These are phyloP conservation scores for Pythium plurisporium DNA, from an alignment of 352 stramenopile species.

Conservation along the genomic window DNA sequence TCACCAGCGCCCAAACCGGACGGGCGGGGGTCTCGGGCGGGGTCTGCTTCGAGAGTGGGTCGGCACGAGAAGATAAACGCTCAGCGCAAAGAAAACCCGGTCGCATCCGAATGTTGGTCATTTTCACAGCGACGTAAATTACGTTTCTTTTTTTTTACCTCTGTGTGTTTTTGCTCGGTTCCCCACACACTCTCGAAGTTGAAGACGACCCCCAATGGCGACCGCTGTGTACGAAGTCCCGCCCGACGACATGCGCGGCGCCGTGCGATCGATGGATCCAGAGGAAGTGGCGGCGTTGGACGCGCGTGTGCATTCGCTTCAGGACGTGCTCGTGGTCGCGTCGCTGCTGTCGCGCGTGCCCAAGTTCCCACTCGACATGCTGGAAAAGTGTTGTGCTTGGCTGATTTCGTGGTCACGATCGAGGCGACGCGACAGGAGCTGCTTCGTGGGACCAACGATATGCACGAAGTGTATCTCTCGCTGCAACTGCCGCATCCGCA, in stretches of 20 bases:
- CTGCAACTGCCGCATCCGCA: constrained; percentile 33
- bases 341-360: constrained; percentile 18
- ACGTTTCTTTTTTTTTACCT: background rate
- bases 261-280: constrained; percentile 15
- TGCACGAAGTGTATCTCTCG: constrained; percentile 57
- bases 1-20: too few species aligned
- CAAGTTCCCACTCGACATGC: constrained; percentile 21
- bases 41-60: too few species aligned
- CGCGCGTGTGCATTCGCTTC: constrained; percentile 7
- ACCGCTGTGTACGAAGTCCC: background rate
- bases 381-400: constrained; percentile 51
- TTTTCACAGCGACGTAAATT: background rate
- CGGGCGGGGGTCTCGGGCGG: too few species aligned
- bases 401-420: constrained; percentile 48
- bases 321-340: constrained; percentile 34
- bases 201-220: background rate
- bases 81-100: too few species aligned
- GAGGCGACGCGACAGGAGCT: constrained; percentile 31
- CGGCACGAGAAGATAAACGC: too few species aligned
- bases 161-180: too few species aligned
- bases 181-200: background rate
- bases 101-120: too few species aligned
- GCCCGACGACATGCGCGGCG: constrained; percentile 5
- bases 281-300: constrained; percentile 3
- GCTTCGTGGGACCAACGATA: constrained; percentile 28